phyloP scores from a whole-genome alignment of 306 rosid species.

The Malus sylvestris region DNA sequence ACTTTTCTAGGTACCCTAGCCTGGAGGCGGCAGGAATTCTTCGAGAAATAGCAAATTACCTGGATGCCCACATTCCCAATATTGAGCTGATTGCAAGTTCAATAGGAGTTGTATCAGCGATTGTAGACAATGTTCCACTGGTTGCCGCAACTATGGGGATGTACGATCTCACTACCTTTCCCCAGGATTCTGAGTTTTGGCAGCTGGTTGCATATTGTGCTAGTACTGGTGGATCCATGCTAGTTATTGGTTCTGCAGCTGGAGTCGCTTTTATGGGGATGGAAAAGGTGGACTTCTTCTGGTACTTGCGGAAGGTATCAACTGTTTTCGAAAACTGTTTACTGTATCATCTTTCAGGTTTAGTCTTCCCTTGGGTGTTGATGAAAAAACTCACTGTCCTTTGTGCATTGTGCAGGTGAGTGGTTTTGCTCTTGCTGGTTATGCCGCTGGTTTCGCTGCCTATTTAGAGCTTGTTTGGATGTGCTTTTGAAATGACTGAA shows the following conservation, averaged over 20 bases:
- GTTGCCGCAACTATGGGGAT: slow-evolving; percentile 56
- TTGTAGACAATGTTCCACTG: slow-evolving; percentile 86
- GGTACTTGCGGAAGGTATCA: slow-evolving; percentile 84
- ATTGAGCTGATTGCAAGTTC: slow-evolving; percentile 67
- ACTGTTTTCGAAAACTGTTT: not conserved
- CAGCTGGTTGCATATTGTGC: slow-evolving; percentile 69
- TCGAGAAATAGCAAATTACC: slow-evolving; percentile 79
- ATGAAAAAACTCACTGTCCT: not conserved
- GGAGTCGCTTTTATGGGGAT: slow-evolving; percentile 99
- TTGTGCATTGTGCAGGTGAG: slow-evolving; percentile 55
- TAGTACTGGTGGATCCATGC: slow-evolving; percentile 97
- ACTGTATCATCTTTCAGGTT: not conserved
- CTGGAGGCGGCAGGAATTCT: slow-evolving; percentile 88
- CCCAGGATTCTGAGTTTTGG: too few relatives aligned
- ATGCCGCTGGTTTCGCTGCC: slow-evolving; percentile 80
- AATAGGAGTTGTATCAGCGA: slow-evolving; percentile 77
- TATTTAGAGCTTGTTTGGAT: slow-evolving; percentile 19
- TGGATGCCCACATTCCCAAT: slow-evolving; percentile 63
- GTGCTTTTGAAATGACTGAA: too few relatives aligned
- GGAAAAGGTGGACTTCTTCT: slow-evolving; percentile 96
- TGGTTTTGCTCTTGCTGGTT: slow-evolving; percentile 91
- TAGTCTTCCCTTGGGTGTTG: not conserved
- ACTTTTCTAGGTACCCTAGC: slow-evolving; percentile 33
- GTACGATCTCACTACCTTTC: too few relatives aligned
- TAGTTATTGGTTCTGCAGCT: slow-evolving; percentile 87